Base-by-base conservation (phyloP, 768 basidiomycete species). In the Suillus bovinus region DNA sequence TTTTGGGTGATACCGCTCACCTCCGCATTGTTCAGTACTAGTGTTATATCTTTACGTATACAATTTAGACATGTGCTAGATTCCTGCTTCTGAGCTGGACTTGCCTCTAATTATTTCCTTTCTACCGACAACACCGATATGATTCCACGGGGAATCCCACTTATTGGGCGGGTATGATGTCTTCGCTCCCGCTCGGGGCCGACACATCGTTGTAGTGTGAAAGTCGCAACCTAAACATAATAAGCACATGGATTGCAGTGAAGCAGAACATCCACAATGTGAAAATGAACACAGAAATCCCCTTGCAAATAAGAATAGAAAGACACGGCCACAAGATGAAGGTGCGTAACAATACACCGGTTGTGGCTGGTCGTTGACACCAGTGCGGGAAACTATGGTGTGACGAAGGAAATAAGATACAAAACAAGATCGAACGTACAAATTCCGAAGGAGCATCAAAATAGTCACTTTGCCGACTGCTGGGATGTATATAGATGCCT, bases 381-480 rank as follows among this genome's bases (percentile, higher is more conserved):
- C 24, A 17, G 34, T 24, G 54, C 36, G 36, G 10, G 54, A 56
- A 38, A 39, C n/a, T 9, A 38, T 3, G 22, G 10, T 39, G 24
- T 9, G 38, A 24, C 54, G 24, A 20, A 56, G 10, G 17, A 38
- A 38, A 38, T 27, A 17, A 14, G 20, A 56, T 16, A 52, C 27
- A 31, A 56, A 44, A 53, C 56, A 24, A 47, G 41, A 24, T 36
- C 3, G 56, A 31, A 80, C 93, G 71, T 72, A 95, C 91, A 99
- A 71, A 73, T 99, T 99, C 53, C 96, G 86, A 70, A 97, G 83
- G n/a, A 99, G 83, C 93, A 99, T 96, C 71, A 96, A 79, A 67
- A 98, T 97, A 2, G 97, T 99, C 61, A 97, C 91, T 78, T 96
- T 97, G 22, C 97, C 97, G n/a, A 99, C 94, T 6, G 93, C 89